Conservation (phyloP, 345 rosid genomes). For the Heritiera fomes region DNA sequence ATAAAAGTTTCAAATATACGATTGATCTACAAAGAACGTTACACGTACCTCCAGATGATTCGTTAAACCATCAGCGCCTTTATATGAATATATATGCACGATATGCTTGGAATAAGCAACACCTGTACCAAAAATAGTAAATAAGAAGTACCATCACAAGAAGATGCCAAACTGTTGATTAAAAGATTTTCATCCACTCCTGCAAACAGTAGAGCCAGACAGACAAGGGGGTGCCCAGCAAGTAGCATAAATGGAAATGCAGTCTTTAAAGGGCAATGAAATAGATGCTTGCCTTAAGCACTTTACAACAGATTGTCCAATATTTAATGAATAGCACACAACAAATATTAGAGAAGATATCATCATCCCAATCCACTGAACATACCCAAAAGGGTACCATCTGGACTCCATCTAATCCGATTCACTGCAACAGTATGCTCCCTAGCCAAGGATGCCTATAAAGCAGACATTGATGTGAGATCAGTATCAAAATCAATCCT, state of each 20-base stretch:
- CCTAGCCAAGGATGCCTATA: conserved; percentile 24
- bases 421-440: conserved; percentile 32
- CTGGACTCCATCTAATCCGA: conserved; percentile 33
- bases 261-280: neutral
- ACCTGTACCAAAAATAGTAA: conserved; percentile 25
- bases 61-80: conserved; percentile 25
- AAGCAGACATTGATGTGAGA: neutral
- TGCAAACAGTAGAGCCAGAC: neutral
- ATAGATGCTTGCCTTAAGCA: neutral
- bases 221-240: neutral
- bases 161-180: neutral
- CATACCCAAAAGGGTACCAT: conserved; percentile 29
- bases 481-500: neutral
- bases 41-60: conserved; percentile 37
- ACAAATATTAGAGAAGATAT: neutral
- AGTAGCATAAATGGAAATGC: neutral
- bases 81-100: conserved; percentile 38
- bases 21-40: neutral
- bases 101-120: conserved; percentile 45
- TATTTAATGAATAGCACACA: neutral
- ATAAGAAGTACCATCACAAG: neutral
- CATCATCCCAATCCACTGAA: neutral
- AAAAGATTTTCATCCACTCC: neutral
- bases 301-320: neutral
- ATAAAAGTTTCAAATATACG: neutral